Evolutionary conservation across 2,329 filamentous ascomycete species (phyloP), one percentile per base, ranked within the genome.

Genomic region (Paecilomyces formosus): DNA sequence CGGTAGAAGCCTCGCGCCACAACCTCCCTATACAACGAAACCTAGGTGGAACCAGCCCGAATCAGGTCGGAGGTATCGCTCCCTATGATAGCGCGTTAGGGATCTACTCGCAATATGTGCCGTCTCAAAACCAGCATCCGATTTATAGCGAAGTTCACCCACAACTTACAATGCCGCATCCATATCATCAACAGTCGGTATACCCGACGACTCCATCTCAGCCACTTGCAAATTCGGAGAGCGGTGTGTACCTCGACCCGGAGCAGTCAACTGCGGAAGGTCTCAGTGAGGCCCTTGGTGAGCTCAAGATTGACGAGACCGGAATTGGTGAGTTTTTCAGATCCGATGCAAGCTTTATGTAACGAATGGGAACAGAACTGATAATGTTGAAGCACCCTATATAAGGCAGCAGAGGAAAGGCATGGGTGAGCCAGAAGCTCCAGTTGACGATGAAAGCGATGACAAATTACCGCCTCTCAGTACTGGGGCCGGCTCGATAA

Each of bases 261-360:
- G 85, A 88, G 54, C 79, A 84, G 39, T 88, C 88, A 60, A 85
- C 84, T 30, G 84, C 88, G 57, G 83, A 88, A 45, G 87, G 89
- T 66, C 81, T 96, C 2, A 85, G 87, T 12, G 89, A 95, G 67
- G 85, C 94, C 11, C 80, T 97, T 45, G 93, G 93, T 7, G 88
- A 90, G 50, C 80, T 97, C 13, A 92, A 90, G 68, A 91, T 97
- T 66, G 88, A 95, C 61, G 89, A 93, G 69, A 87, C 85, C 49
- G 93, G 92, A 61, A 88, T 92, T 71, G 92, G 90, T 94, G 81
- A 74, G 85, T 63, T 51, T 57, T 60, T 31, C n/a, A 22, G 2
- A 49, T 12, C 18, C 21, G 21, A 18, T 35, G 21, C 22, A 30
- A 13, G 26, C 52, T 24, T 59, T 63, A 33, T 62, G 58, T 49